Evolutionary conservation across 164 flowering plant species (phyloP), one percentile per base, ranked within the genome.

Genomic region (Vitis amurensis): DNA sequence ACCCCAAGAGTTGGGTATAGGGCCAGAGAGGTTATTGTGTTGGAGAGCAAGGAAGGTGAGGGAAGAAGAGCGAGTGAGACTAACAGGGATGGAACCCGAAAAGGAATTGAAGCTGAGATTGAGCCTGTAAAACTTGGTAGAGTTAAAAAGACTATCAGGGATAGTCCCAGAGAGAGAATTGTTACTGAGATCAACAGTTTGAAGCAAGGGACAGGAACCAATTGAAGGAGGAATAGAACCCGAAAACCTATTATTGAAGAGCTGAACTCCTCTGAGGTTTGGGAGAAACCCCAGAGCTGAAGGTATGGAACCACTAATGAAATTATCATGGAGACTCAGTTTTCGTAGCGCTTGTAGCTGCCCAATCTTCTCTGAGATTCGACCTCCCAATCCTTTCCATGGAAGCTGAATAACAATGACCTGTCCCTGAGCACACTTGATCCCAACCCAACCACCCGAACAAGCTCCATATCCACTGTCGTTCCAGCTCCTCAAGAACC

Each of bases 361-460:
- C 10, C 92, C 93, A 15, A 96, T 87, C 75, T 85, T 81, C 69
- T 84, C 89, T 0, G 94, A 84, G 55, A 96, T 85, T 59, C 80
- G 71, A 3, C 99, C 97, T 0, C 92, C 87, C 15, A 93, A 74
- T 27, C 91, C 90, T 63, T 78, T 89, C 87, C 89, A 93, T 3
- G 99, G 99, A 50, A 96, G 95, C 86, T 96, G 95, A 31, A 96
- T 82, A 1, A 82, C 85, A n/a, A 91, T 84, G 17, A 96, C 97
- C 57, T 82, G 86, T 3, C 99, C 97, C 11, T 82, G 68, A 2
- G 70, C 83, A 71, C 99, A 96, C 74, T 89, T 93, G 83, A 93
- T 90, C 31, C 99, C 99, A 0, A 65, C 71, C 99, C 99, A 96
- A 2, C 77, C 70, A 17, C 97, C 97, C 0, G 98, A 87, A 68